phyloP scores from a whole-genome alignment of 345 rosid species.

The Eucalyptus microcorys region DNA sequence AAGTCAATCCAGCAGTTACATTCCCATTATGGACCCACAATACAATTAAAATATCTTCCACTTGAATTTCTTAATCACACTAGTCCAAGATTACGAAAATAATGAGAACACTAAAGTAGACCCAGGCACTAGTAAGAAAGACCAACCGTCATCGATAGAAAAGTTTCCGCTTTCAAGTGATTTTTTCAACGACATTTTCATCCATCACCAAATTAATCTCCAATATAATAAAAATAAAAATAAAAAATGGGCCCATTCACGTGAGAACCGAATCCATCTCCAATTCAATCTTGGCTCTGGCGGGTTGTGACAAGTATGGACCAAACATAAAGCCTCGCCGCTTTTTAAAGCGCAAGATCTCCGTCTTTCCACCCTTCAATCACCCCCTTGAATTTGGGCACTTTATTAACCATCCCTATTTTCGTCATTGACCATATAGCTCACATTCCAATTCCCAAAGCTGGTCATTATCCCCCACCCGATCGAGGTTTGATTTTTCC shows the following conservation, averaged over 20 bases:
- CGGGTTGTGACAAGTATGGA: not conserved
- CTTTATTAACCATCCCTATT: not conserved
- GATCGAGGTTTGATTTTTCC: not conserved
- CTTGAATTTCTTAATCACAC: not conserved
- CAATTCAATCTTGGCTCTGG: not conserved
- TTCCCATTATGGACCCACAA: not conserved
- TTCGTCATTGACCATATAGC: not conserved
- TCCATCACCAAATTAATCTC: not conserved
- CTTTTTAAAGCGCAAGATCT: not conserved
- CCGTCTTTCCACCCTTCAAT: not conserved
- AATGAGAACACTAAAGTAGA: not conserved
- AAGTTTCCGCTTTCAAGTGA: not conserved
- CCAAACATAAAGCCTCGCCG: not conserved
- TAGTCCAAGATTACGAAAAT: not conserved
- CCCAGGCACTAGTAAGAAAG: not conserved
- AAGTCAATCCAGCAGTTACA: not conserved
- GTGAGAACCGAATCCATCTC: not conserved
- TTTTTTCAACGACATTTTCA: not conserved
- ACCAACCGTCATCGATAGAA: not conserved
- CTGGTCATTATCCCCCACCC: not conserved
- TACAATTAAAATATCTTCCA: not conserved
- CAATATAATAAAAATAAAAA: not conserved
- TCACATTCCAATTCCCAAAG: not conserved
- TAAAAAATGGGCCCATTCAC: not conserved
- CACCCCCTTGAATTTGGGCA: not conserved